These are phyloP conservation scores for Craterostigma plantagineum DNA, from an alignment of 257 asterid genomes.

Conservation along the genomic window DNA sequence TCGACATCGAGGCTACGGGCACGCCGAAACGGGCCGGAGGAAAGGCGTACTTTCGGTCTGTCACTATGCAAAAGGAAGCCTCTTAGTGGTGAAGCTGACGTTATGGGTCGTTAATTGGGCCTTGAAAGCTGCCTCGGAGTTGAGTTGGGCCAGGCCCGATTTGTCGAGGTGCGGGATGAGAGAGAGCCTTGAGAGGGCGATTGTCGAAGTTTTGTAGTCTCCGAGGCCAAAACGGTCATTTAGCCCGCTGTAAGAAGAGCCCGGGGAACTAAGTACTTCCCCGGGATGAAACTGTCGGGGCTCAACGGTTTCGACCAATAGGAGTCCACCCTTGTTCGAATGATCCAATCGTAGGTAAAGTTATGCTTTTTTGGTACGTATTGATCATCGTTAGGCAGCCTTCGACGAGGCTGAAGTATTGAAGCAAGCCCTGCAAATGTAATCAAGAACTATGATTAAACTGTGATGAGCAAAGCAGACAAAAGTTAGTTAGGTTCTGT, in stretches of 20 bases:
- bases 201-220: conserved; percentile 49
- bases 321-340: conserved; percentile 80
- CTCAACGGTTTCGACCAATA: conserved; percentile 55
- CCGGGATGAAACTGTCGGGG: conserved; percentile 47
- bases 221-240: conserved; percentile 90
- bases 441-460: not conserved
- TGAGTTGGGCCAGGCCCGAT: conserved; percentile 42
- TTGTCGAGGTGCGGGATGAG: conserved; percentile 44
- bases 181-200: conserved; percentile 76
- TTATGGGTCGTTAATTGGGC: conserved; percentile 49
- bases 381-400: conserved; percentile 67
- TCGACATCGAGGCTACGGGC: conserved; percentile 67
- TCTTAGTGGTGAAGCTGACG: conserved; percentile 21
- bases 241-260: conserved; percentile 73
- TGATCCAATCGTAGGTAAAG: conserved; percentile 82
- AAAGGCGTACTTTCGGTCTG: conserved; percentile 47
- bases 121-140: conserved; percentile 75
- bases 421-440: conserved; percentile 78
- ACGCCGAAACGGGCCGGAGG: conserved; percentile 60
- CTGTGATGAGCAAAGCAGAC: too few species aligned
- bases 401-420: conserved; percentile 73
- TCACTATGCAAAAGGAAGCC: conserved; percentile 53
- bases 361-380: conserved; percentile 35
- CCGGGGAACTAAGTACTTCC: conserved; percentile 64
- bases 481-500: too few species aligned